Base-by-base conservation (phyloP, 352 stramenopile genomes). In the Pythium dissimile region DNA sequence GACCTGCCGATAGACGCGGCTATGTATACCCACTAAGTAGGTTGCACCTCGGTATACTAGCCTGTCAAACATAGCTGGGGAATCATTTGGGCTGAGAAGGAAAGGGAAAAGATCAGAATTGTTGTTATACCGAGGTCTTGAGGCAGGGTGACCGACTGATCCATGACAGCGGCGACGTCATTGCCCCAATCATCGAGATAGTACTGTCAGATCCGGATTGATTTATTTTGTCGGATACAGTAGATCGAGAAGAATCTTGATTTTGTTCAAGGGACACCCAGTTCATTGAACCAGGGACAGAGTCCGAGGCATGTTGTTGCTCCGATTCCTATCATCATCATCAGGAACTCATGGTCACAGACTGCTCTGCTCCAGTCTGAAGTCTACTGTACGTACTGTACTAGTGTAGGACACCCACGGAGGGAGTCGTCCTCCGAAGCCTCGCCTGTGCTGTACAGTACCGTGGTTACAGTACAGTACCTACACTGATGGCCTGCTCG, bases 11-110 rank as follows among this genome's bases (percentile, higher is more conserved):
- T 21, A 15, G 41, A 23, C 54, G n/a, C 32, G 24, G 37, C 54
- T 62, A 62, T 62, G 54, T 62, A 54, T 62, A 62, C 54, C 32
- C 30, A 16, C 54, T 37, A 23, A 13, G 27, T 11, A 18, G 23
- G 42, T 60, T 60, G 42, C 53, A 60, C 53, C 42, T 53, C 9
- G 30, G 3, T 60, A 39, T 60, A 60, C 13, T n/a, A n/a, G n/a
- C n/a, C n/a, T n/a, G n/a, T n/a, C n/a, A 3, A 20, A 49, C 38
- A 48, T 41, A 8, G 7, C 13, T 4, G 21, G 10, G 20, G 16
- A 2, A 5, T 30, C 21, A 5, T 5, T 30, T 5, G 23, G 3
- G 26, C 10, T n/a, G 6, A n/a, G 2, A 11, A 30, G 28, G 3
- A 45, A 4, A 47, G 0, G 2, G 11, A 15, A 42, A 2, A 41